Evolutionary conservation across 352 stramenopile genomes (phyloP).

Genomic region (Phytophthora melonis): DNA sequence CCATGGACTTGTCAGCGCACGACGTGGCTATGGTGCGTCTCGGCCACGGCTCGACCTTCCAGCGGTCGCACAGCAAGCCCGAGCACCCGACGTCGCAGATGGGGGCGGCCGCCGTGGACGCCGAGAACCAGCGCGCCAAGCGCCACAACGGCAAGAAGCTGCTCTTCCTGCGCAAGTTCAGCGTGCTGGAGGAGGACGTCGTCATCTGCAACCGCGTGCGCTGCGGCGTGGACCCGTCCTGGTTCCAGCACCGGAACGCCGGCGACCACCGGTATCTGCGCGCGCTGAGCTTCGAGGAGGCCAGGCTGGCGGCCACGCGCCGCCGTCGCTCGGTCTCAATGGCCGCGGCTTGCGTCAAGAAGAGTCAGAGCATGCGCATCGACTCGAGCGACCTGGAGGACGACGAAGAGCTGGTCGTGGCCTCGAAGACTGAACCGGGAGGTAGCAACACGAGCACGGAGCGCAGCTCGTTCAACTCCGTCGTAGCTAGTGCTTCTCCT

Average conservation of each 20-base stretch:
- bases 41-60: constrained; percentile 42
- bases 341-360: constrained; percentile 25
- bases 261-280: constrained; percentile 55
- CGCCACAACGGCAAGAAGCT: constrained; percentile 59
- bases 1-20: constrained; percentile 37
- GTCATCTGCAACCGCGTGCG: constrained; percentile 79
- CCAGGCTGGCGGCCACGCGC: constrained; percentile 51
- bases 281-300: constrained; percentile 62
- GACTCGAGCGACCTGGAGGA: constrained; percentile 15
- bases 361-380: constrained; percentile 27
- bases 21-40: constrained; percentile 46
- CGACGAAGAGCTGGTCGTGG: background rate
- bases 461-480: constrained; percentile 31
- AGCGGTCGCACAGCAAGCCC: constrained; percentile 61
- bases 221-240: constrained; percentile 57
- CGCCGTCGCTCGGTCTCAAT: constrained; percentile 40
- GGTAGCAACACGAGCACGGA: constrained; percentile 31
- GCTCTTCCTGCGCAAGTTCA: constrained; percentile 71
- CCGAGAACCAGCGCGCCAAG: constrained; percentile 46
- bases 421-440: background rate
- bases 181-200: constrained; percentile 68
- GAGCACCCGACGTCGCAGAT: constrained; percentile 72
- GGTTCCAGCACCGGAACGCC: constrained; percentile 51
- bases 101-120: constrained; percentile 54
- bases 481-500: constrained; percentile 8